These are phyloP conservation scores for Tympanopsis confertula DNA, from an alignment of 2,329 filamentous ascomycete species.

Conservation along the genomic window DNA sequence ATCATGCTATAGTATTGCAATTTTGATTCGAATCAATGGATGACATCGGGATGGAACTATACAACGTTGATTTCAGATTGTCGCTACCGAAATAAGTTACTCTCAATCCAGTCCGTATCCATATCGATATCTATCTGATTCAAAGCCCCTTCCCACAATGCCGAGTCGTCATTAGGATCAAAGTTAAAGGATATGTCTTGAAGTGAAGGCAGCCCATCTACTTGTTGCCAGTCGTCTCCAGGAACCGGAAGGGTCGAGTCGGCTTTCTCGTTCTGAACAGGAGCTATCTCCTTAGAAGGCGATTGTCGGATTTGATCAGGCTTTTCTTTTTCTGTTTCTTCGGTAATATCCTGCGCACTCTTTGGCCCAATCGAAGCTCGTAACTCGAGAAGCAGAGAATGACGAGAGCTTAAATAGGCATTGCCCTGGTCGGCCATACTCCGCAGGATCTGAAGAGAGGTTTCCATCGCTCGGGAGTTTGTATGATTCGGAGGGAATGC, in stretches of 20 bases:
- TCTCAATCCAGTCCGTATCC: constrained; percentile 18
- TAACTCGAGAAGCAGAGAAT: constrained; percentile 22
- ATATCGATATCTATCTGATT: constrained; percentile 25
- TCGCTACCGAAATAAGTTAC: constrained; percentile 11
- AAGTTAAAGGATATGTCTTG: constrained; percentile 19
- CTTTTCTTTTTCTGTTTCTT: constrained; percentile 3
- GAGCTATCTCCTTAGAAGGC: constrained; percentile 2
- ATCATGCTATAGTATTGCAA: too few relatives aligned
- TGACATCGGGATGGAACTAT: too few relatives aligned
- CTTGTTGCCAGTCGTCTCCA: constrained; percentile 6
- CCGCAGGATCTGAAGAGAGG: constrained; percentile 29
- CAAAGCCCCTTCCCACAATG: constrained; percentile 26
- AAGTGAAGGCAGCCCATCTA: constrained; percentile 6
- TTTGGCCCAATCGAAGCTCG: constrained; percentile 13
- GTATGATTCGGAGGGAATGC: constrained; percentile 32
- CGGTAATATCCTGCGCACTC: constrained; percentile 3
- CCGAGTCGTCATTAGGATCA: constrained; percentile 21
- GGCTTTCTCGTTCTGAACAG: background rate
- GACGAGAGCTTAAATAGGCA: constrained; percentile 28
- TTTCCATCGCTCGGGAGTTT: constrained; percentile 30
- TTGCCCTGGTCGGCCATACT: constrained; percentile 41
- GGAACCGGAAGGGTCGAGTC: too few relatives aligned
- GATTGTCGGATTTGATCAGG: constrained; percentile 6
- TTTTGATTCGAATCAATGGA: too few relatives aligned
- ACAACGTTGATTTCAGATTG: too few relatives aligned